Evolutionary conservation across 805 yeast species (phyloP).

Genomic region (Saccharomycopsis capsularis): DNA sequence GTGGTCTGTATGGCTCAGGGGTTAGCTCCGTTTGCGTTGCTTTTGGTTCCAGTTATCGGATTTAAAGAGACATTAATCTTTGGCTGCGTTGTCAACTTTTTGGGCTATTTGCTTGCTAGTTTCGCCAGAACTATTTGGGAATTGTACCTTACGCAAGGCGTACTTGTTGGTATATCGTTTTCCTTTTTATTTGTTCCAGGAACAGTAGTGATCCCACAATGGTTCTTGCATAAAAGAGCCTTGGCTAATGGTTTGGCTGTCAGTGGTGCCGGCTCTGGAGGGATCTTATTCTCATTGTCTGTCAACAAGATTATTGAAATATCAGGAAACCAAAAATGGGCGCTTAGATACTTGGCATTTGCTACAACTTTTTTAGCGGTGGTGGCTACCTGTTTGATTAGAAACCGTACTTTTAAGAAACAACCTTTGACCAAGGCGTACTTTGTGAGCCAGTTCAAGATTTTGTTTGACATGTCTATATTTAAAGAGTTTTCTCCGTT

Average conservation of each 20-base stretch:
- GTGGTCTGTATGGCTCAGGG: conserved; percentile 50
- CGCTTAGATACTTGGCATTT: conserved; percentile 15
- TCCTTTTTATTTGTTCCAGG: conserved; percentile 55
- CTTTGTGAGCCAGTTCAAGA: conserved; percentile 24
- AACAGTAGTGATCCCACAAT: conserved; percentile 55
- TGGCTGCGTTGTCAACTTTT: conserved; percentile 47
- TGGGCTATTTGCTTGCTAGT: conserved; percentile 54
- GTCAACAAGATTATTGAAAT: conserved; percentile 26
- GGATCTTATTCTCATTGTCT: conserved; percentile 29
- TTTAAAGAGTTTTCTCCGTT: conserved; percentile 31
- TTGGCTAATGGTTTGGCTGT: conserved; percentile 28
- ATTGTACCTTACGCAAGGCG: conserved; percentile 60
- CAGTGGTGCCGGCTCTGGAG: conserved; percentile 33
- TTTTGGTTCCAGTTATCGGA: conserved; percentile 45
- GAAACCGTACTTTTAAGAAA: conserved; percentile 29
- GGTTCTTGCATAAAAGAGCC: conserved; percentile 60
- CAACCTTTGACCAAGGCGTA: conserved; percentile 26
- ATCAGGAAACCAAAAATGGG: conserved; percentile 22
- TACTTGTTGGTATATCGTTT: conserved; percentile 45
- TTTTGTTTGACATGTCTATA: conserved; percentile 32
- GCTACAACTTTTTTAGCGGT: conserved; percentile 9
- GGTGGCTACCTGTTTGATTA: conserved; percentile 11
- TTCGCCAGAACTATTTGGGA: conserved; percentile 58
- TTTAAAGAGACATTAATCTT: conserved; percentile 38
- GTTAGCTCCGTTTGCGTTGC: conserved; percentile 49